Percentiles rank a stretch among this genome's conserved stretches.
These are phyloP conservation scores for Globisporangium echinulatum DNA, from an alignment of 352 stramenopile species.

Conservation along the genomic window DNA sequence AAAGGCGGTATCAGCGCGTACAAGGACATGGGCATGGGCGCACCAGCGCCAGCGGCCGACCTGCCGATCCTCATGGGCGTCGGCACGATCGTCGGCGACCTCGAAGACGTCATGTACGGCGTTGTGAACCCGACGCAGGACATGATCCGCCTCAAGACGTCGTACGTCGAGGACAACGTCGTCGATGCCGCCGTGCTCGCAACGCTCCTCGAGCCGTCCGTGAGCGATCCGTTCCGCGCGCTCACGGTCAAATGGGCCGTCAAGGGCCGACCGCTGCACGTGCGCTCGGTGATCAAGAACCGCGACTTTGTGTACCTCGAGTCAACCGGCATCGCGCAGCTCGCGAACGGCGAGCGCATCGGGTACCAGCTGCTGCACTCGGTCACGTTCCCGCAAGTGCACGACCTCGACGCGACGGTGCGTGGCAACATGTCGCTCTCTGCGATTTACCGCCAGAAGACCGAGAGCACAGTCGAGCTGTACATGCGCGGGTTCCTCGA, in stretches of 20 bases:
- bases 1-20: conserved; percentile 3
- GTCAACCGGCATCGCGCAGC: conserved; percentile 31
- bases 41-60: conserved; percentile 6
- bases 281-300: conserved; percentile 46
- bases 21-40: conserved; percentile 10
- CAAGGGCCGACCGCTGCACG: conserved; percentile 29
- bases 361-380: conserved; percentile 31
- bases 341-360: conserved; percentile 10
- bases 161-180: conserved; percentile 25
- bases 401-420: conserved; percentile 23
- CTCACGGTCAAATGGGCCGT: conserved; percentile 48
- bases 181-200: conserved; percentile 9
- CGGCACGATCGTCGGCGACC: conserved; percentile 29
- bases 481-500: conserved; percentile 39
- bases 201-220: conserved; percentile 10
- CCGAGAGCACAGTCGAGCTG: conserved; percentile 33
- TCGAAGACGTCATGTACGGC: conserved; percentile 47
- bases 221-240: conserved; percentile 4
- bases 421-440: conserved; percentile 49
- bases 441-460: conserved; percentile 42
- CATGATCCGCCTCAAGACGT: conserved; percentile 27
- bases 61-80: conserved; percentile 13
- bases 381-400: conserved; percentile 43
- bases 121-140: conserved; percentile 27
- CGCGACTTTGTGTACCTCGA: conserved; percentile 64